Base-by-base conservation (phyloP, 371 early-diverging fungal species). In the Mucor circinelloides region DNA sequence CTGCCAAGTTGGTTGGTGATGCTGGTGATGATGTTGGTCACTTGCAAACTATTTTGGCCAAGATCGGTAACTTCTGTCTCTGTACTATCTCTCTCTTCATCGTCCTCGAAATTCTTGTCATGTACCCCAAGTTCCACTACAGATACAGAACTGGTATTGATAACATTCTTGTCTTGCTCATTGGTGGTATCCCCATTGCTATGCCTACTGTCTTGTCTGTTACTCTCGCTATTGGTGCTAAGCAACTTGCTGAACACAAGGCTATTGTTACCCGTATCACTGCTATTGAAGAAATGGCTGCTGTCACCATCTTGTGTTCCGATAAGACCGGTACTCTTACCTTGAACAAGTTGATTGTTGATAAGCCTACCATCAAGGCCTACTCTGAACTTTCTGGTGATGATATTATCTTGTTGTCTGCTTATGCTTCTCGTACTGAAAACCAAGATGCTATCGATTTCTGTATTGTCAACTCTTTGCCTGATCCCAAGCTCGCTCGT, bases 271-370 rank as follows among this genome's bases (percentile, higher is more conserved):
- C 95, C 31, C 89, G 91, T 54, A 89, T 97, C 68, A 89, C 92
- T 25, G 91, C 91, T 48, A 94, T 96, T 63, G 98, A 98, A 81
- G 95, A 94, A 68, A 88, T 98, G 76, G 97, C 97, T 23, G 94
- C 94, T 67, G 94, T 94, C 57, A 90, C 91, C 68, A 93, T 96
- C 64, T 93, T 98, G 68, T 96, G 97, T 85, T 93, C 95, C 17
- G 98, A 97, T 84, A 98, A 98, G 89, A 98, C 98, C 12, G 98
- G 98, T 65, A 98, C 98, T 23, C 84, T 98, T 63, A 98, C 98
- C 56, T 88, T 95, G 60, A 96, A 96, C 89, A 92, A 94, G 83
- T 90, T 96, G 80, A 89, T 85, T 74, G 91, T 95, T 50, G 87
- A 86, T 71, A 78, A 83, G 64, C 81, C 86, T 56, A 82, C 88